These are phyloP conservation scores for Peronospora tabacina DNA, from an alignment of 352 stramenopile species.

Conservation along the genomic window DNA sequence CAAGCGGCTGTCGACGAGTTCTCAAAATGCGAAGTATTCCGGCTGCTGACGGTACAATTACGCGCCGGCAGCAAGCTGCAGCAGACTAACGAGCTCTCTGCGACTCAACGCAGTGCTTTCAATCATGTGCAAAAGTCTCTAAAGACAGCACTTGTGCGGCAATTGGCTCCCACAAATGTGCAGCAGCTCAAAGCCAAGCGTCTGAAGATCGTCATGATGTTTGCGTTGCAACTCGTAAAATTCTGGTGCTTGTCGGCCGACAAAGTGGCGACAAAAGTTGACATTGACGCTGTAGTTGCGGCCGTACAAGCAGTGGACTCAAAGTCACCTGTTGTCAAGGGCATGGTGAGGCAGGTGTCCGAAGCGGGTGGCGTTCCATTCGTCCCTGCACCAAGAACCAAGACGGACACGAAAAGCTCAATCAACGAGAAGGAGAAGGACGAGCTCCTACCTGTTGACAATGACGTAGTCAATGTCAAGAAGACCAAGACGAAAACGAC, in stretches of 20 bases:
- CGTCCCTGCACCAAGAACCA: slow-evolving; percentile 11
- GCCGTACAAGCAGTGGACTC: slow-evolving; percentile 43
- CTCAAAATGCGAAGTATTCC: slow-evolving; percentile 69
- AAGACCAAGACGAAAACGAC: slow-evolving; percentile 17
- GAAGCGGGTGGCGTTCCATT: slow-evolving; percentile 32
- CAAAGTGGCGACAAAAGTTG: slow-evolving; percentile 18
- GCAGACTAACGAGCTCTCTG: slow-evolving; percentile 19
- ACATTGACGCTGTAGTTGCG: slow-evolving; percentile 33
- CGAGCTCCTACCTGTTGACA: slow-evolving; percentile 24
- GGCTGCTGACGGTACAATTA: slow-evolving; percentile 57
- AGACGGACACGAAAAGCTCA: slow-evolving; percentile 20
- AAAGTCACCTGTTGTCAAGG: slow-evolving; percentile 61
- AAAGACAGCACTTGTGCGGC: slow-evolving; percentile 34
- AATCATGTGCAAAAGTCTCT: slow-evolving; percentile 27
- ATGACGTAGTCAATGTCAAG: slow-evolving; percentile 11
- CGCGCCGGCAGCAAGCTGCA: slow-evolving; percentile 24
- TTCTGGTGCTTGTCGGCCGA: slow-evolving; percentile 30
- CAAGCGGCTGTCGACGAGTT: slow-evolving; percentile 56
- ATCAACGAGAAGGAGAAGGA: slow-evolving; percentile 11
- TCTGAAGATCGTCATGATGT: slow-evolving; percentile 62
- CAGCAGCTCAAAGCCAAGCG: slow-evolving; percentile 67
- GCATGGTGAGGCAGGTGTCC: slow-evolving; percentile 60
- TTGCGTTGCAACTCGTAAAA: slow-evolving; percentile 60
- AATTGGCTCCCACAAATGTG: slow-evolving; percentile 35
- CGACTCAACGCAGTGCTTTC: slow-evolving; percentile 32